phyloP scores from a whole-genome alignment of 345 rosid genomes.

The Citropsis articulata region DNA sequence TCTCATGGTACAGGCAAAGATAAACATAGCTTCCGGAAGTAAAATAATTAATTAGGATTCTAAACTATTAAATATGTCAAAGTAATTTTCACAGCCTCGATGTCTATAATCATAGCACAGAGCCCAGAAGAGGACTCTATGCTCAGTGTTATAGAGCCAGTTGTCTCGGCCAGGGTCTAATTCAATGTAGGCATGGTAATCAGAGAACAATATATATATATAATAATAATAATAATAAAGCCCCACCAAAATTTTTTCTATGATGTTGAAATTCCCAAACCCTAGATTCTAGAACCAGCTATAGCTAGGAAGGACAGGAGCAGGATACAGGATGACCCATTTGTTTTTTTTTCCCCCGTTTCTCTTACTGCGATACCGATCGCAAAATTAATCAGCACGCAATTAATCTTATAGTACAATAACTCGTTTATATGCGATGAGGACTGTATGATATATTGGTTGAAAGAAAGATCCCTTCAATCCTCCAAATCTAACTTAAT shows the following conservation, averaged over 20 bases:
- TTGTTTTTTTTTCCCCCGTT: not conserved
- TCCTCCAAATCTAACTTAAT: not conserved
- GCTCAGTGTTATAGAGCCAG: constrained; percentile 7
- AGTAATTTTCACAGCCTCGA: not conserved
- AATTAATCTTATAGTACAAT: not conserved
- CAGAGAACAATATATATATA: not conserved
- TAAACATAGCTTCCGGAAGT: not conserved
- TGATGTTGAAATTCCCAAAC: constrained; percentile 6
- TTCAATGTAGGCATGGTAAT: constrained; percentile 9
- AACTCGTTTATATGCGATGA: no score
- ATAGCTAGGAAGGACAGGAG: not conserved
- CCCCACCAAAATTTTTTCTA: not conserved
- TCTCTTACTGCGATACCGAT: not conserved
- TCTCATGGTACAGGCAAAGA: not conserved
- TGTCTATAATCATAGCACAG: not conserved
- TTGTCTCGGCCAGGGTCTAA: not conserved
- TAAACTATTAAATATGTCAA: no score
- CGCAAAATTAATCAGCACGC: not conserved
- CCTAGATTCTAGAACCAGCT: constrained; percentile 14
- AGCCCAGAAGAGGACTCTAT: not conserved
- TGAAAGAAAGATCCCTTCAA: not conserved
- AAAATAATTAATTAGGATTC: not conserved
- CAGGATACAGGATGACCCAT: no score
- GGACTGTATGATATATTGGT: not conserved
- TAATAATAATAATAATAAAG: not conserved